Conservation (phyloP, 306 rosid genomes). For the Sesbania bispinosa region DNA sequence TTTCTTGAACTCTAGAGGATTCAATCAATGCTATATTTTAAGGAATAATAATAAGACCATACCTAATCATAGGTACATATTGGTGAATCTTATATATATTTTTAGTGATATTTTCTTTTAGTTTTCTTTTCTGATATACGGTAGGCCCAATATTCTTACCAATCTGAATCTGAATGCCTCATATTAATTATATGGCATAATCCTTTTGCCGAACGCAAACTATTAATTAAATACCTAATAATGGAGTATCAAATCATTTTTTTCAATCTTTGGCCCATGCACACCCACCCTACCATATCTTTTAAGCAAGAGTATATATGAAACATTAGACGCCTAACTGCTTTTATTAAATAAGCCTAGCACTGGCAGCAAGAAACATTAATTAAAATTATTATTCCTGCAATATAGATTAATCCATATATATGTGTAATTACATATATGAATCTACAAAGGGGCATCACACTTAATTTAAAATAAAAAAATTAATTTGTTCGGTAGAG, state of each 20-base stretch:
- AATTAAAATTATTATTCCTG: background rate
- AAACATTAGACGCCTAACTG: background rate
- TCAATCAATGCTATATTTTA: no score
- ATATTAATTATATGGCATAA: background rate
- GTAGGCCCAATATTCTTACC: background rate
- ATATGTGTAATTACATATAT: no score
- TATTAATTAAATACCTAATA: background rate
- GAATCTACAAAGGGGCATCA: background rate
- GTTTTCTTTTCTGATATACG: background rate
- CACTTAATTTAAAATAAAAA: background rate
- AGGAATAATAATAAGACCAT: no score
- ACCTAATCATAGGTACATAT: no score
- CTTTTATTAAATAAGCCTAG: background rate
- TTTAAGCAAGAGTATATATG: no score
- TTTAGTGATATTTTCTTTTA: background rate
- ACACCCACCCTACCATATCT: background rate
- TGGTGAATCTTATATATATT: background rate
- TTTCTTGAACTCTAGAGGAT: no score
- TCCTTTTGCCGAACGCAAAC: background rate
- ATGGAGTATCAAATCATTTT: background rate
- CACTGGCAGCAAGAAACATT: background rate
- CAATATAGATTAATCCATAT: no score
- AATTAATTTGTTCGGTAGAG: conserved; percentile 14
- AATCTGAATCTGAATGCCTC: background rate
- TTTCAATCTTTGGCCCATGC: background rate